Conservation (phyloP, 2,329 filamentous ascomycete genomes). For the Daldinia sp. region DNA sequence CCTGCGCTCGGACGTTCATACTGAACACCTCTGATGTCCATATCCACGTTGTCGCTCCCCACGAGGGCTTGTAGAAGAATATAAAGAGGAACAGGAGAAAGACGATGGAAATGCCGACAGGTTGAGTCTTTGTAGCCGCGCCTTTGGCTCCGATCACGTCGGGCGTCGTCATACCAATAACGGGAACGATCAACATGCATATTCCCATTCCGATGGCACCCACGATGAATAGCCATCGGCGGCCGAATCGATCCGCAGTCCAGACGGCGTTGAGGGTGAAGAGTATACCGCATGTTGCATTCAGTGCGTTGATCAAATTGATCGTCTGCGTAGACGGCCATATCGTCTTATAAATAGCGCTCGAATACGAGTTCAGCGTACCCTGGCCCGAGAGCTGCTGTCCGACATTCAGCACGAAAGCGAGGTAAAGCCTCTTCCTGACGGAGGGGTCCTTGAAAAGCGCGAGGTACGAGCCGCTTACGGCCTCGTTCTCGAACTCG, state of each 20-base stretch:
- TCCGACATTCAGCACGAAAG: conserved; percentile 75
- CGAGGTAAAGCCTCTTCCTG: conserved; percentile 73
- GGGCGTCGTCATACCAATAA: conserved; percentile 64
- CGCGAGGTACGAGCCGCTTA: conserved; percentile 71
- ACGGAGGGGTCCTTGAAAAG: conserved; percentile 78
- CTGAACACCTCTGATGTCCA: conserved; percentile 77
- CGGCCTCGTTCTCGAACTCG: conserved; percentile 78
- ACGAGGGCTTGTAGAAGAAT: conserved; percentile 76
- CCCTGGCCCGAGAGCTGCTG: conserved; percentile 81
- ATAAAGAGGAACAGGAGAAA: conserved; percentile 76
- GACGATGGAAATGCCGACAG: conserved; percentile 76
- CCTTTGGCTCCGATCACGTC: conserved; percentile 59
- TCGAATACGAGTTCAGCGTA: conserved; percentile 78
- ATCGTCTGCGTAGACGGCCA: conserved; percentile 70
- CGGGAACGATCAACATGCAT: conserved; percentile 75
- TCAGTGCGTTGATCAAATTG: conserved; percentile 79
- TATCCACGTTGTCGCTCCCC: conserved; percentile 78
- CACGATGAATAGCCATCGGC: conserved; percentile 76
- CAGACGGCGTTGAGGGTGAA: conserved; percentile 80
- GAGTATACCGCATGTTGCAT: conserved; percentile 77
- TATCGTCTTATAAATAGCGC: conserved; percentile 79
- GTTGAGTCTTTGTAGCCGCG: conserved; percentile 61
- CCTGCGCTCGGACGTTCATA: conserved; percentile 78
- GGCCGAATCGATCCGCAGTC: conserved; percentile 78
- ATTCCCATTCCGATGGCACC: conserved; percentile 76